Evolutionary conservation across 495 filamentous ascomycete genomes (phyloP).

Genomic region (Margaritispora aquatica): DNA sequence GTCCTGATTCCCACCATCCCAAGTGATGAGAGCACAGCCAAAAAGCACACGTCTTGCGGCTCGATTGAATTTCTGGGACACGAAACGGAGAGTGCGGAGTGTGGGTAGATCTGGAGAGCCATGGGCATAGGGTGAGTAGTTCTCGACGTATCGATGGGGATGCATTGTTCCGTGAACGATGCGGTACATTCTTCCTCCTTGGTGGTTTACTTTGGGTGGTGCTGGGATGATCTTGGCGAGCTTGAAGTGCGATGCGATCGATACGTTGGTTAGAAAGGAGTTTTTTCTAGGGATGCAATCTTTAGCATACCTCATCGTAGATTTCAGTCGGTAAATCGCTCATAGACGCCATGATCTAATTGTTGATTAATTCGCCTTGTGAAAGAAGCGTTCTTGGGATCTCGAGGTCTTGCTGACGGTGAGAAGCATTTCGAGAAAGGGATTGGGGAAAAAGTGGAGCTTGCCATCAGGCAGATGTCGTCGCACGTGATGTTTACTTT

Average conservation of each 20-base stretch:
- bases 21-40: not conserved
- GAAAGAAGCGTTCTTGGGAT: too few species aligned
- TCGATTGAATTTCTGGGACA: not conserved
- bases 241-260: not conserved
- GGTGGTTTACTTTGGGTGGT: too few species aligned
- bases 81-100: not conserved
- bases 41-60: not conserved
- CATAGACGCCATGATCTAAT: not conserved
- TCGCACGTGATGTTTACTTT: too few species aligned
- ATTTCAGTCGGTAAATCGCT: not conserved
- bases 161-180: not conserved
- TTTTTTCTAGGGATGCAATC: not conserved
- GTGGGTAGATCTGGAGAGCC: not conserved
- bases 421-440: too few species aligned
- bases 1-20: not conserved
- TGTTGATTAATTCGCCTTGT: too few species aligned
- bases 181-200: too few species aligned
- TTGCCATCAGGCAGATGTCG: too few species aligned
- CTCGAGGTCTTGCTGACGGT: too few species aligned
- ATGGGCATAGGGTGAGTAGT: not conserved
- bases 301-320: not conserved
- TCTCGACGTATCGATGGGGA: not conserved
- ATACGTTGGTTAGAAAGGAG: not conserved
- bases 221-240: not conserved
- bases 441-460: too few species aligned